phyloP scores from a whole-genome alignment of 192 early-diverging fungal genomes.

The Entophlyctis luteolus region DNA sequence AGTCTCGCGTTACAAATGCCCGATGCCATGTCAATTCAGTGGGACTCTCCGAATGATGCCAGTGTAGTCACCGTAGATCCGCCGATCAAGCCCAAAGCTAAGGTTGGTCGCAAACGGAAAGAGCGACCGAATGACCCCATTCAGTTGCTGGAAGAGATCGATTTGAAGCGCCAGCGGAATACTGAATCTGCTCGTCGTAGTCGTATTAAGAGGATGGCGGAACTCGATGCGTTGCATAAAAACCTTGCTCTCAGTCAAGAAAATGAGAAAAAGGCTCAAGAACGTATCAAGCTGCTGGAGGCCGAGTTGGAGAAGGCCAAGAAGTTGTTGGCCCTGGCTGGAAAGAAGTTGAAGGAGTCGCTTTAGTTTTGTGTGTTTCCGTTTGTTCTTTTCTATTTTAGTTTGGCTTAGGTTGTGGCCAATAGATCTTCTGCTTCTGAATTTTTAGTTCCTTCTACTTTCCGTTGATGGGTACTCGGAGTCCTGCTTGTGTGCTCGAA shows the following conservation, averaged over 20 bases:
- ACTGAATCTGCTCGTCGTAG: slow-evolving; percentile 93
- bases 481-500: no score
- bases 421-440: no score
- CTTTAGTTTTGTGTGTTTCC: no score
- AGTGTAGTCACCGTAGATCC: background rate
- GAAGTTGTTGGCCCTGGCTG: slow-evolving; percentile 8
- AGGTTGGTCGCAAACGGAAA: slow-evolving; percentile 45
- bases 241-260: slow-evolving; percentile 62
- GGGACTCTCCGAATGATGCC: background rate
- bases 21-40: slow-evolving; percentile 6
- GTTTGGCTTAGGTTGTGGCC: no score
- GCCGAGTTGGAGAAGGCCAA: slow-evolving; percentile 8
- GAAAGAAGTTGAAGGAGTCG: background rate
- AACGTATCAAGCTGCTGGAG: slow-evolving; percentile 14
- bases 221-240: slow-evolving; percentile 74
- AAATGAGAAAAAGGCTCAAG: slow-evolving; percentile 14
- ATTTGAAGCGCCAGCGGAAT: slow-evolving; percentile 54
- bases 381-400: no score
- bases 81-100: slow-evolving; percentile 17
- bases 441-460: no score
- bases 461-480: no score
- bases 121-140: slow-evolving; percentile 35
- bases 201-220: slow-evolving; percentile 78
- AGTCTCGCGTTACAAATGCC: background rate
- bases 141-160: slow-evolving; percentile 37